These are phyloP conservation scores for Limonium bicolor DNA, from an alignment of 148 eudicot species.

Conservation along the genomic window DNA sequence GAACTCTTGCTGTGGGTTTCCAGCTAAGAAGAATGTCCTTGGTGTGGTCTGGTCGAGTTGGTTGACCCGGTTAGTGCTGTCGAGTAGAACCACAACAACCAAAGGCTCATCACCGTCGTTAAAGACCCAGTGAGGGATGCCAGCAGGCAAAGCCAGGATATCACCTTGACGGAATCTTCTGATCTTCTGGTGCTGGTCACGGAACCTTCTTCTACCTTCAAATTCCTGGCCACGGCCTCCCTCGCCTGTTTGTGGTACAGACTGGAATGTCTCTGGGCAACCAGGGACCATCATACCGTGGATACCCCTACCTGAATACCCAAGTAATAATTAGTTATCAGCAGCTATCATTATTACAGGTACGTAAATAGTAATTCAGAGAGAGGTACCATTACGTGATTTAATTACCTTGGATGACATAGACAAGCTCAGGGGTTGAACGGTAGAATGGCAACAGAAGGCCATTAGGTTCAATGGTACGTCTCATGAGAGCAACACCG, in stretches of 20 bases:
- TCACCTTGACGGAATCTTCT: conserved; percentile 44
- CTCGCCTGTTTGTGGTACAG: conserved; percentile 15
- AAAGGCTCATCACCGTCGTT: conserved; percentile 50
- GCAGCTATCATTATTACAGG: too few species aligned
- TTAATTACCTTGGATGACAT: conserved; percentile 43
- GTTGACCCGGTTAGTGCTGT: conserved; percentile 40
- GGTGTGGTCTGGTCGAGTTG: conserved; percentile 49
- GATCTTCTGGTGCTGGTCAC: conserved; percentile 64
- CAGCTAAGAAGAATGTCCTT: conserved; percentile 74
- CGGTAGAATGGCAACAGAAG: conserved; percentile 59
- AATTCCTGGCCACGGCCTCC: conserved; percentile 7
- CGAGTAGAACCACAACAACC: conserved; percentile 22
- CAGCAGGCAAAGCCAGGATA: conserved; percentile 48
- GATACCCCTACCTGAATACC: conserved; percentile 44
- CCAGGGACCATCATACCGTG: conserved; percentile 49
- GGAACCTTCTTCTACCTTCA: conserved; percentile 9
- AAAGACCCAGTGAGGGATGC: conserved; percentile 60
- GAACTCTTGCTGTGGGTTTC: conserved; percentile 33
- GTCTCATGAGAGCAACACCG: conserved; percentile 40
- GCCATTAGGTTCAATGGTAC: conserved; percentile 34
- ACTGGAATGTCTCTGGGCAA: conserved; percentile 62
- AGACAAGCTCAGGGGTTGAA: conserved; percentile 33
- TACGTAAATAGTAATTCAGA: neutral
- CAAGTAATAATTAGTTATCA: neutral
- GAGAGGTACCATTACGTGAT: too few species aligned